Conservation (phyloP, 106 monocot genomes). For the Hemerocallis citrina region DNA sequence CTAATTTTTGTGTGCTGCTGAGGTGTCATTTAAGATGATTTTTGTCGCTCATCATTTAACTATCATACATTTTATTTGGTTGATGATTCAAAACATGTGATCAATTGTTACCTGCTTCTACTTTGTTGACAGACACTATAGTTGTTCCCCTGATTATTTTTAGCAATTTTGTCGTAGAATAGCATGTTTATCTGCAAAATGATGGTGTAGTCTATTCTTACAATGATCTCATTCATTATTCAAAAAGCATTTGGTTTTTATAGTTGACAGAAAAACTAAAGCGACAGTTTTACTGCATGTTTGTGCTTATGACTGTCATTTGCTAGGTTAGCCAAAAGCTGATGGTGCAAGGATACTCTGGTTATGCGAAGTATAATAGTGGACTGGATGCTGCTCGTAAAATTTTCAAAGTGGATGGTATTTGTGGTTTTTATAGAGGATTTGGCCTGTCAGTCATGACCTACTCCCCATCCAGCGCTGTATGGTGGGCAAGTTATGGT, state of each 20-base stretch:
- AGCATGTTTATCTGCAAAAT: background rate
- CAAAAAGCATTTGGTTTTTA: background rate
- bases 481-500: constrained; percentile 99
- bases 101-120: no score
- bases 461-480: constrained; percentile 95
- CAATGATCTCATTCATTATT: background rate
- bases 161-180: background rate
- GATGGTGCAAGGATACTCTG: constrained; percentile 99
- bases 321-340: constrained; percentile 95
- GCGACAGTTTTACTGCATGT: background rate
- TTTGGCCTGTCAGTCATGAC: constrained; percentile 95
- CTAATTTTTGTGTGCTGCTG: no score
- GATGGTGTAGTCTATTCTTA: background rate
- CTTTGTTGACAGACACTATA: no score
- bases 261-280: background rate
- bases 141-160: background rate
- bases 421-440: constrained; percentile 88
- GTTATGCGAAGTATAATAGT: constrained; percentile 82
- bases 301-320: constrained; percentile 7
- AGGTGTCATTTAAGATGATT: no score
- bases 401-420: constrained; percentile 68
- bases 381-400: constrained; percentile 75
- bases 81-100: no score
- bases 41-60: no score
- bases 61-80: no score